Percentiles rank a stretch among this genome's conserved stretches.
phyloP scores from a whole-genome alignment of 805 yeast species.

The Alloascoidea africana region DNA sequence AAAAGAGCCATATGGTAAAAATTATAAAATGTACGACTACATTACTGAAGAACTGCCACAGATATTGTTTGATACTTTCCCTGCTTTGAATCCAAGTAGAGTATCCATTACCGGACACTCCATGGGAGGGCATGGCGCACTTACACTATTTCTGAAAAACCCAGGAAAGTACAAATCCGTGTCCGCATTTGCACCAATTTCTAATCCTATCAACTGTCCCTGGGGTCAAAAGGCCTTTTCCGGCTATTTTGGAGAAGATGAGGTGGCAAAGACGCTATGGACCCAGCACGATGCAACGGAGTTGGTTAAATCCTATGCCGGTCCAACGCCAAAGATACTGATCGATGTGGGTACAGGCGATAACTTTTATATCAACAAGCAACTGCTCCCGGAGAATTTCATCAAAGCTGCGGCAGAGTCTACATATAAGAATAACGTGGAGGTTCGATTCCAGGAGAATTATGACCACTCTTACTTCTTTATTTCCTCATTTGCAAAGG shows the following conservation, averaged over 20 bases:
- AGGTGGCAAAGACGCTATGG: constrained; percentile 40
- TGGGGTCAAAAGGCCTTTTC: constrained; percentile 86
- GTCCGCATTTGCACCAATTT: constrained; percentile 83
- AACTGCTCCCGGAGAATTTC: constrained; percentile 65
- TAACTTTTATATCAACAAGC: constrained; percentile 45
- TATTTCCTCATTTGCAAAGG: constrained; percentile 61
- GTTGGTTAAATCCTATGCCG: constrained; percentile 41
- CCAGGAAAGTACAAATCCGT: constrained; percentile 66
- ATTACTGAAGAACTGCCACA: constrained; percentile 59
- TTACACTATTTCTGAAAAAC: constrained; percentile 49
- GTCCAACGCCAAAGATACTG: constrained; percentile 45
- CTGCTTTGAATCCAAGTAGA: constrained; percentile 35
- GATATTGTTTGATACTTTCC: constrained; percentile 25
- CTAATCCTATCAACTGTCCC: constrained; percentile 58
- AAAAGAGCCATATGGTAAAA: constrained; percentile 46
- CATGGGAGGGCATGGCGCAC: constrained; percentile 96
- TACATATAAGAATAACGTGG: constrained; percentile 46
- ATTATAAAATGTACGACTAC: constrained; percentile 82
- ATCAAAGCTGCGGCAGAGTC: constrained; percentile 42
- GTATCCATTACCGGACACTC: constrained; percentile 90
- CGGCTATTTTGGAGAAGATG: constrained; percentile 52
- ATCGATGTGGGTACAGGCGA: constrained; percentile 78
- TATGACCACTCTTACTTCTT: constrained; percentile 89
- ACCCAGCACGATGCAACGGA: constrained; percentile 70
- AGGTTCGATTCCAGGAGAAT: constrained; percentile 53